Base-by-base conservation (phyloP, 371 early-diverging fungal genomes). In the Nematocida homosporus region DNA sequence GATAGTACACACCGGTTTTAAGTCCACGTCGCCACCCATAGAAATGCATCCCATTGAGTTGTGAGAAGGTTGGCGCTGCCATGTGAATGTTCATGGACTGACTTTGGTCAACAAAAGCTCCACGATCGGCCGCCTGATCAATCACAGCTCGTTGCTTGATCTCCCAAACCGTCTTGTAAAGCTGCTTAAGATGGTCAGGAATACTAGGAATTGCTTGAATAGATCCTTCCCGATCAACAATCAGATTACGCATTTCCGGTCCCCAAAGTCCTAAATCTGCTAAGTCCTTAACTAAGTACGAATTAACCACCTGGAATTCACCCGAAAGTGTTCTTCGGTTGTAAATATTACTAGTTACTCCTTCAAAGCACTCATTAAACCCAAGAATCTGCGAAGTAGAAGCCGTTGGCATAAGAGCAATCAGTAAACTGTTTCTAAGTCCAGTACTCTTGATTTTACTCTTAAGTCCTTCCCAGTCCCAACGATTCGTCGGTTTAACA, bases 1-100 rank as follows among this genome's bases (percentile, higher is more conserved):
- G 86, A 81, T 98, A 98, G 86, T 98, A 98, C 94, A 95, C 94
- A 75, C 98, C 99, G 6, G 99, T 98, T 88, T 98, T 98, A 50
- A 98, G 87, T 1, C 96, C 96, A 83, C 88, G 89, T 86, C 90
- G 91, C 93, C 94, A 96, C 13, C 94, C 97, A 84, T 95, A 94
- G 82, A 98, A 96, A 83, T 97, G 97, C 97, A 98, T 97, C 25
- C 89, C 89, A 0, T 95, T 94, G 65, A 95, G 85, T 80, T 92
- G 90, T 63, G 89, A 89, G 85, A 88, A 92, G 78, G 88, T 92
- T 2, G 95, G 90, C 47, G 90, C 90, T 44, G 91, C 91, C 75
- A 94, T 86, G 84, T 93, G 94, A 47, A 98, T 89, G 86, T 98
- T 98, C 76, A 98, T 87, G 16, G 93, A 93, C 84, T 96, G 97